Evolutionary conservation across 139 green algal species (phyloP).

Genomic region (Pseudopediastrum boryanum): DNA sequence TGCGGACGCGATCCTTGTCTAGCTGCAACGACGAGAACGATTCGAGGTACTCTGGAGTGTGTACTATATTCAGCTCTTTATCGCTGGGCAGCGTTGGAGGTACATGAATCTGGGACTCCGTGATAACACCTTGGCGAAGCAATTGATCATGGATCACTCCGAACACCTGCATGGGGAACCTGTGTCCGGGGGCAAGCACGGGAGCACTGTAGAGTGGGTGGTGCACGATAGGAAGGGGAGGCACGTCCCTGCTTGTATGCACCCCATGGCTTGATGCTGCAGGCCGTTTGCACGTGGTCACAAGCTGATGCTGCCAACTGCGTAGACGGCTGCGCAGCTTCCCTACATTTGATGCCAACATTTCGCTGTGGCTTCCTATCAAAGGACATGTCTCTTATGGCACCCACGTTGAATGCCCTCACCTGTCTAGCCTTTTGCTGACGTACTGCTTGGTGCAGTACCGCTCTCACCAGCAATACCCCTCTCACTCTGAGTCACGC

Average conservation of each 20-base stretch:
- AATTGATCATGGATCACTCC: conserved; percentile 55
- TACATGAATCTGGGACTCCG: conserved; percentile 32
- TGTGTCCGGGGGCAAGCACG: conserved; percentile 63
- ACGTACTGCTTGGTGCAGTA: too few species aligned
- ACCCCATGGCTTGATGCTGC: too few species aligned
- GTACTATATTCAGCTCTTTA: conserved; percentile 60
- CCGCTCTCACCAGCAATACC: too few species aligned
- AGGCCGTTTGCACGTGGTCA: too few species aligned
- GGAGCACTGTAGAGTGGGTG: conserved; percentile 74
- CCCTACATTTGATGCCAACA: too few species aligned
- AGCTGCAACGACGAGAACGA: conserved; percentile 55
- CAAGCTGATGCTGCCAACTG: too few species aligned
- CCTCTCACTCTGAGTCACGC: too few species aligned
- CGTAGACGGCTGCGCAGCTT: too few species aligned
- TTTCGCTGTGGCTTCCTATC: too few species aligned
- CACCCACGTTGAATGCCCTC: too few species aligned
- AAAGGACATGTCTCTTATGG: too few species aligned
- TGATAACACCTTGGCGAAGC: conserved; percentile 49
- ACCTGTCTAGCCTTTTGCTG: too few species aligned
- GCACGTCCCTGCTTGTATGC: conserved; percentile 1
- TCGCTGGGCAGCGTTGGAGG: conserved; percentile 31
- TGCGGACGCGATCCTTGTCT: conserved; percentile 46
- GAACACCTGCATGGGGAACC: conserved; percentile 87
- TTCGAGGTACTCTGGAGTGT: conserved; percentile 70
- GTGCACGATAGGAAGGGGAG: conserved; percentile 57